A percentile compares a stretch with the other conserved stretches of the same genome.
Conservation (phyloP, 192 early-diverging fungal species). For the Pilobolus umbonatus region DNA sequence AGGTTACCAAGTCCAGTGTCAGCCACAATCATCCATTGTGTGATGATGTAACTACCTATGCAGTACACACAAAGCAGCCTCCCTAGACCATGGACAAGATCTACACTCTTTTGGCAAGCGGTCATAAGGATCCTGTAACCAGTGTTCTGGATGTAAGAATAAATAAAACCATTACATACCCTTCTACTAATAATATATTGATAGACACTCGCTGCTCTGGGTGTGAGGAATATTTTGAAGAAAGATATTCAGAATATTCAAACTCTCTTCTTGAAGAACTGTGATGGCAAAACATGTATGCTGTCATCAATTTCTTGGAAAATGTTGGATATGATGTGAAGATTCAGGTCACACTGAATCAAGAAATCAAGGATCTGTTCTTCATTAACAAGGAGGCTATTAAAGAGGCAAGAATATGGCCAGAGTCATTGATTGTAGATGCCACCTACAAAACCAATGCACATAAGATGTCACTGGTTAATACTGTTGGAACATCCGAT, state of each 20-base stretch:
- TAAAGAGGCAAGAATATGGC: background rate
- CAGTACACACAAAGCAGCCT: too few species aligned
- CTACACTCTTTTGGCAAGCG: too few species aligned
- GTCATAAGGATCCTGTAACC: too few species aligned
- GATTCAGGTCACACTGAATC: background rate
- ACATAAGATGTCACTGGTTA: background rate
- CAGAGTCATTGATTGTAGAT: background rate
- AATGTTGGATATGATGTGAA: background rate
- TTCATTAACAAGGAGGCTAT: background rate
- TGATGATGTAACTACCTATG: too few species aligned
- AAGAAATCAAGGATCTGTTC: background rate
- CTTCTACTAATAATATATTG: too few species aligned
- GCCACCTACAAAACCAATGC: background rate
- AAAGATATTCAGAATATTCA: constrained; percentile 1
- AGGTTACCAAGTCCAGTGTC: too few species aligned
- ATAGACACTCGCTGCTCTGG: background rate
- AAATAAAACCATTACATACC: too few species aligned
- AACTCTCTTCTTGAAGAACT: background rate
- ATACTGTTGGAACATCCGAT: background rate
- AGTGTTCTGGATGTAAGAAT: too few species aligned
- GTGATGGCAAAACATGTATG: background rate
- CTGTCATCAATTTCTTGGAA: background rate
- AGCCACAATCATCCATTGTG: too few species aligned
- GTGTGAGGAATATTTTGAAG: background rate
- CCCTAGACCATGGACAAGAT: too few species aligned